Percentiles rank a stretch among this genome's conserved stretches.
Conservation (phyloP, 2,329 filamentous ascomycete genomes). For the Simplicillium aogashimaense region DNA sequence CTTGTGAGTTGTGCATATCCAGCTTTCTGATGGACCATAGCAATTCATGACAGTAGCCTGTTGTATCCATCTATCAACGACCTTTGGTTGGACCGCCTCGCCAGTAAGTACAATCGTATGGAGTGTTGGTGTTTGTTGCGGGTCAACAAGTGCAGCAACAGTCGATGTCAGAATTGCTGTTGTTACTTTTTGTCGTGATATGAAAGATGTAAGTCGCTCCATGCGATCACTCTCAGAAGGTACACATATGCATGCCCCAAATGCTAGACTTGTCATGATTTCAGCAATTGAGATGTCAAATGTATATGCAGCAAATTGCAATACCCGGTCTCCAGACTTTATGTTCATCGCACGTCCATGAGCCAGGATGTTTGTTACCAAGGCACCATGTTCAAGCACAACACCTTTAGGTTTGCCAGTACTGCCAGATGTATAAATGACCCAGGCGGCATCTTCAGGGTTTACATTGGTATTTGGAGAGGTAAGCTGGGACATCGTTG, state of each 20-base stretch:
- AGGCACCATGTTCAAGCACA: slow-evolving; percentile 8
- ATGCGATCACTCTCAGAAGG: background rate
- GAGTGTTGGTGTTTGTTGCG: background rate
- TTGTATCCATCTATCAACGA: background rate
- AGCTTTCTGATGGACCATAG: background rate
- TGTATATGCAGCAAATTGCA: slow-evolving; percentile 13
- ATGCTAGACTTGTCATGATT: slow-evolving; percentile 8
- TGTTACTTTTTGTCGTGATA: background rate
- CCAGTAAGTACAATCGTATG: background rate
- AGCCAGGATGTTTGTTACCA: slow-evolving; percentile 1
- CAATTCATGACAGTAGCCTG: background rate
- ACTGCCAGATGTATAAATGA: slow-evolving; percentile 7
- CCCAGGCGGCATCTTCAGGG: background rate
- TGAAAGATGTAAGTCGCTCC: background rate
- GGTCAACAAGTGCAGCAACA: background rate
- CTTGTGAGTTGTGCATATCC: no score
- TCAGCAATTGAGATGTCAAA: slow-evolving; percentile 7
- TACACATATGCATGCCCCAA: background rate
- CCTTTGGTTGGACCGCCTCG: background rate
- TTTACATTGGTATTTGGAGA: no score
- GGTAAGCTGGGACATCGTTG: no score
- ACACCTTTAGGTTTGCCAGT: slow-evolving; percentile 13
- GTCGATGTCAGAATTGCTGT: background rate
- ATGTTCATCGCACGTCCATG: slow-evolving; percentile 2
- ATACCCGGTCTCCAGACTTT: slow-evolving; percentile 8